phyloP scores from a whole-genome alignment of 371 early-diverging fungal genomes.

The Mortierella sp. region DNA sequence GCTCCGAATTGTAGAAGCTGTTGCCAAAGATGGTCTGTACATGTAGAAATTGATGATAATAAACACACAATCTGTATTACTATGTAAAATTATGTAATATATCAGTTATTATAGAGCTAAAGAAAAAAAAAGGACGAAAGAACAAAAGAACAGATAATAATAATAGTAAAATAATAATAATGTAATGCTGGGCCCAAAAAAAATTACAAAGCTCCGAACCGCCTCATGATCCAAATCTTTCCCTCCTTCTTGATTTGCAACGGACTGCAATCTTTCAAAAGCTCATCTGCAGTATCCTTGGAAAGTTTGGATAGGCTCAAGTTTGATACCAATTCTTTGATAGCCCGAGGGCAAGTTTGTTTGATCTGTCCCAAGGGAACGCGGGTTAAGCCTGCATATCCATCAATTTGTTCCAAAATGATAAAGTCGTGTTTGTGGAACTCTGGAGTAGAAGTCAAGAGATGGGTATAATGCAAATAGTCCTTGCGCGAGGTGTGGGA shows the following conservation, averaged over 20 bases:
- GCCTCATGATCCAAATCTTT: conserved; percentile 49
- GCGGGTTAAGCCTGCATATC: conserved; percentile 47
- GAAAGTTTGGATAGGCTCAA: not conserved
- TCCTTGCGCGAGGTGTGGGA: conserved; percentile 60
- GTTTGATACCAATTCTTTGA: conserved; percentile 3
- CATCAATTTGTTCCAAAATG: conserved; percentile 61
- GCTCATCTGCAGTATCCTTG: not conserved
- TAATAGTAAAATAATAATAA: too few species aligned
- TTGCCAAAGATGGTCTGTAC: conserved; percentile 54
- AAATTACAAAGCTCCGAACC: conserved; percentile 15
- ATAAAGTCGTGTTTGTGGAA: conserved; percentile 56
- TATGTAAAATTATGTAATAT: not conserved
- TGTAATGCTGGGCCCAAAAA: not conserved
- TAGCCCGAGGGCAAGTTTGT: conserved; percentile 11
- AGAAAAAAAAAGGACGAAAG: not conserved
- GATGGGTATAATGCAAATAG: conserved; percentile 74
- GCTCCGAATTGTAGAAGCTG: conserved; percentile 46
- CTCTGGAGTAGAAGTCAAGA: conserved; percentile 70
- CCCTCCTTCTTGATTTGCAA: conserved; percentile 41
- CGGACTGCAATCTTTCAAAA: conserved; percentile 46
- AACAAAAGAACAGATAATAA: not conserved
- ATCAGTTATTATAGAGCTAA: too few species aligned
- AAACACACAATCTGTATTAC: not conserved
- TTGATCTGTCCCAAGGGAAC: conserved; percentile 14
- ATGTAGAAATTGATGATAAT: conserved; percentile 30